Evolutionary conservation across 352 stramenopile species (phyloP), one percentile per base, ranked within the genome.

Genomic region (Phytopythium montanum): DNA sequence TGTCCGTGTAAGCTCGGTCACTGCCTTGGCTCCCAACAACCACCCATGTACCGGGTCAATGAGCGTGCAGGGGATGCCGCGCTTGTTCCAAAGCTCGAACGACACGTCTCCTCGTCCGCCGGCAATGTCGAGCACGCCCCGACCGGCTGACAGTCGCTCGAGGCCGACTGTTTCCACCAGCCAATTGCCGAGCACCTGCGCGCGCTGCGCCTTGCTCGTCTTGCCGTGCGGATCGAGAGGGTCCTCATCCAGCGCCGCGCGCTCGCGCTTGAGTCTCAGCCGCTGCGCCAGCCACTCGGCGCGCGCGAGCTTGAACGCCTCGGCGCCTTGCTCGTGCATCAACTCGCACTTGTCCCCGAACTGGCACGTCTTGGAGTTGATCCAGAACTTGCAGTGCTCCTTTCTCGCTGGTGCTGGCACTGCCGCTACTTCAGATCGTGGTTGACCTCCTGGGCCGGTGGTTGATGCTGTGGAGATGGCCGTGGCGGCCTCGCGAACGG

Each of bases 51-150:
- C 85, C 41, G 87, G 87, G 63, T 97, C 89, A 23, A 96, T 69
- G 19, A 96, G 73, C 14, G 77, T 95, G 38, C 70, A 83, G 2
- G 73, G 73, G 33, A 96, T 73, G 12, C 61, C 28, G n/a, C 85
- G 72, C 54, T 92, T 88, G 64, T 92, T 94, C 75, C 81, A 90
- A 16, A 97, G 77, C 63, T 95, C 78, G 58, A 95, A 95, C 0
- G 80, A 82, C n/a, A 96, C 71, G 34, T 81, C 81, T 9, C 89
- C 89, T 28, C 80, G 70, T 1, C 89, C 87, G 18, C 87, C 89
- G 7, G 87, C 89, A 34, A 96, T 70, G 54, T 97, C 89, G 9
- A 97, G 41, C 7, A 96, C 83, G 0, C 86, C 87, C 31, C 63
- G 63, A 9, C 85, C 85, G 0, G 52, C 55, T 8, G 70, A 62